Evolutionary conservation across 2,329 filamentous ascomycete genomes (phyloP).

Genomic region (Penicillium glabrum): DNA sequence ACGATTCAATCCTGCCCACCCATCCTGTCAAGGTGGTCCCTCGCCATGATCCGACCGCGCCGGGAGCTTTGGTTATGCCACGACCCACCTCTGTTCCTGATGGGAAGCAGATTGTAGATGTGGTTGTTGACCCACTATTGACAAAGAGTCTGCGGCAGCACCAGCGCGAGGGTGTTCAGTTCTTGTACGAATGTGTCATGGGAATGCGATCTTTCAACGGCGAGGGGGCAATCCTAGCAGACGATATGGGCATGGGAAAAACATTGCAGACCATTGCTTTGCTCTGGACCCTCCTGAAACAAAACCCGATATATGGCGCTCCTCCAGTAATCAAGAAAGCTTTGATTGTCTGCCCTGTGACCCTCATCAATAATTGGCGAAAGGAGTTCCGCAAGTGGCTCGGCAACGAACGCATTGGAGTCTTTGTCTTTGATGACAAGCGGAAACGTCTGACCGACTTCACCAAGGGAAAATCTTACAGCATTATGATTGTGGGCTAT

Average conservation of each 20-base stretch:
- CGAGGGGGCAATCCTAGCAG: conserved; percentile 69
- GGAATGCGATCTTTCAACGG: conserved; percentile 66
- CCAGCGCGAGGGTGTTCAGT: conserved; percentile 68
- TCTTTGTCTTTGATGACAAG: conserved; percentile 64
- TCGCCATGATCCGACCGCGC: conserved; percentile 63
- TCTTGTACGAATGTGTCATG: conserved; percentile 76
- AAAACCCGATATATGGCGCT: conserved; percentile 64
- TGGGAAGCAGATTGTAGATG: conserved; percentile 68
- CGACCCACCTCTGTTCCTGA: conserved; percentile 55
- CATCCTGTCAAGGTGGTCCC: conserved; percentile 53
- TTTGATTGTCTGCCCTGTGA: conserved; percentile 71
- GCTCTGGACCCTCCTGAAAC: conserved; percentile 70
- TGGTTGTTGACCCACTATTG: conserved; percentile 69
- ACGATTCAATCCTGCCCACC: conserved; percentile 51
- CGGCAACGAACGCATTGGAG: conserved; percentile 67
- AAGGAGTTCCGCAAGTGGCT: conserved; percentile 75
- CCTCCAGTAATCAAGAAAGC: conserved; percentile 67
- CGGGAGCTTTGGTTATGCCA: conserved; percentile 67
- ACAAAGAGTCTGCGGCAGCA: conserved; percentile 64
- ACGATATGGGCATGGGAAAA: conserved; percentile 76
- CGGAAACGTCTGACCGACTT: conserved; percentile 65
- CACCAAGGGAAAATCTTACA: conserved; percentile 66
- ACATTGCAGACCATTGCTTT: conserved; percentile 71
- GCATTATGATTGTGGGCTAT: conserved; percentile 72
- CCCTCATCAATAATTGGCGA: conserved; percentile 70